A percentile compares a stretch with the other conserved stretches of the same genome.
Conservation (phyloP, 768 basidiomycete species). For the Rossbeevera mucosa region DNA sequence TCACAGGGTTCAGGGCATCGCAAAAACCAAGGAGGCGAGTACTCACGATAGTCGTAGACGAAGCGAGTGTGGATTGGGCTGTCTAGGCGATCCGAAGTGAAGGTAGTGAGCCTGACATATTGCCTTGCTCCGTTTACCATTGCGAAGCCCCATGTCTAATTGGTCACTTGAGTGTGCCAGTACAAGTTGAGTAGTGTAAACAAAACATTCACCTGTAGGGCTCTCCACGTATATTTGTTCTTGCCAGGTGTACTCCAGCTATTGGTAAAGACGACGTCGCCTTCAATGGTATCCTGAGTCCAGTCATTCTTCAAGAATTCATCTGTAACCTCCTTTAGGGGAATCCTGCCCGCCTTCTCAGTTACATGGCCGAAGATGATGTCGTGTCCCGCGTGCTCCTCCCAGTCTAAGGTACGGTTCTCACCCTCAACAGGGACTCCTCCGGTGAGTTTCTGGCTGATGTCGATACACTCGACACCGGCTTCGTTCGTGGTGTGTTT, state of each 20-base stretch:
- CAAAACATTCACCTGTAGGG: slow-evolving; percentile 47
- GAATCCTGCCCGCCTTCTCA: slow-evolving; percentile 49
- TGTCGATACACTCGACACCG: slow-evolving; percentile 60
- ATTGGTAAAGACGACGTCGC: slow-evolving; percentile 33
- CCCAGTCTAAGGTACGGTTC: slow-evolving; percentile 53
- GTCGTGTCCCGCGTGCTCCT: slow-evolving; percentile 49
- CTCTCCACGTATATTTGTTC: slow-evolving; percentile 57
- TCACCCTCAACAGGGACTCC: slow-evolving; percentile 58
- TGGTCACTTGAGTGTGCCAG: not conserved
- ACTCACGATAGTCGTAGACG: slow-evolving; percentile 67
- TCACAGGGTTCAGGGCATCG: slow-evolving; percentile 11
- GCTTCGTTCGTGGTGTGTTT: slow-evolving; percentile 62
- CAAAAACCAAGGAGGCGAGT: not conserved
- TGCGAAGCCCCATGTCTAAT: slow-evolving; percentile 60
- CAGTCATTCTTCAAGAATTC: slow-evolving; percentile 40
- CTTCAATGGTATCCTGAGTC: slow-evolving; percentile 37
- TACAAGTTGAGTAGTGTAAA: not conserved
- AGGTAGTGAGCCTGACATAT: slow-evolving; percentile 57
- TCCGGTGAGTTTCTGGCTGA: slow-evolving; percentile 61
- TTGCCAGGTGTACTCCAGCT: slow-evolving; percentile 59
- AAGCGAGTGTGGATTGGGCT: slow-evolving; percentile 46
- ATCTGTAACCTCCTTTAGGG: slow-evolving; percentile 43
- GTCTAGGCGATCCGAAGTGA: slow-evolving; percentile 58
- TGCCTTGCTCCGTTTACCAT: slow-evolving; percentile 54
- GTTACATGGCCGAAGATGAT: slow-evolving; percentile 57